Percentiles rank a stretch among this genome's conserved stretches.
These are phyloP conservation scores for Cladosporium colombiae DNA, from an alignment of 2,329 filamentous ascomycete genomes.

Conservation along the genomic window DNA sequence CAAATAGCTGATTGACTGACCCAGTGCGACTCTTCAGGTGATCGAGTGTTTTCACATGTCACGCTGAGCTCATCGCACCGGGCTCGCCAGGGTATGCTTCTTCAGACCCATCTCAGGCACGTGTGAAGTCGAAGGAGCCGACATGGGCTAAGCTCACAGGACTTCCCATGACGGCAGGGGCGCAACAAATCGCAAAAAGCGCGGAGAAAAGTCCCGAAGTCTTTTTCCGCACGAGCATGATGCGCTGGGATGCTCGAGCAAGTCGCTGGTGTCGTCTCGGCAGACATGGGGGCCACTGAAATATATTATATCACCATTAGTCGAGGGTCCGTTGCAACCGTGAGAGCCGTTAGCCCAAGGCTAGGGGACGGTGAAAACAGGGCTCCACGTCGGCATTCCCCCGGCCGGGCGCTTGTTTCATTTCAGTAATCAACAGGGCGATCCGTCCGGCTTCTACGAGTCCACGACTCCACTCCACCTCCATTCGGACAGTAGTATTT, in stretches of 20 bases:
- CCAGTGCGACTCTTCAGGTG: background rate
- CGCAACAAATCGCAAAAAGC: background rate
- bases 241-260: background rate
- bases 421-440: background rate
- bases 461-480: background rate
- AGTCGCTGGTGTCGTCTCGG: background rate
- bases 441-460: background rate
- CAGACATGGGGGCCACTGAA: background rate
- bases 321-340: background rate
- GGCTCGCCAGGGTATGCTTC: background rate
- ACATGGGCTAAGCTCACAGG: background rate
- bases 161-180: background rate
- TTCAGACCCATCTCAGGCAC: background rate
- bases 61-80: background rate
- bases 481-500: background rate
- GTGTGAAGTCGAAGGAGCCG: constrained; percentile 1
- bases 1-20: background rate
- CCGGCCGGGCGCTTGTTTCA: background rate
- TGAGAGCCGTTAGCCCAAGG: background rate
- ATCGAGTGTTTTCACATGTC: background rate
- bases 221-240: background rate
- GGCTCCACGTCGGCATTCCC: background rate
- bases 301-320: constrained; percentile 1
- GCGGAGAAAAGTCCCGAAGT: background rate
- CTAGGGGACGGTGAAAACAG: background rate